Conservation (phyloP, 192 early-diverging fungal genomes). For the Coemansia sp. region DNA sequence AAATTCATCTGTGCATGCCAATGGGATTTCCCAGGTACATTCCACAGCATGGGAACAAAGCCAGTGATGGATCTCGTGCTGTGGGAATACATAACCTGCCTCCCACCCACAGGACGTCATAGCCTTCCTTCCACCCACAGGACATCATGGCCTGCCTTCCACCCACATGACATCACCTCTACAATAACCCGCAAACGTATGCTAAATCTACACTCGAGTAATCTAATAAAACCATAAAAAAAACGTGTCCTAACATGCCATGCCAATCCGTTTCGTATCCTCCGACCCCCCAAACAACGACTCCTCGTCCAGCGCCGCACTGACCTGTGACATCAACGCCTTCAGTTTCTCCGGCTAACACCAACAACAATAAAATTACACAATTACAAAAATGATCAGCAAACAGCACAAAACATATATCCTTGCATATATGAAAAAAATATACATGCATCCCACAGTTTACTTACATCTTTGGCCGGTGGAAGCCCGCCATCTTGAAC, state of each 20-base stretch:
- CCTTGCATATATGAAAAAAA: neutral
- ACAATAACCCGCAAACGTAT: no score
- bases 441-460: neutral
- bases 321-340: conserved; percentile 49
- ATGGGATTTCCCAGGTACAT: conserved; percentile 2
- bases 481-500: conserved; percentile 27
- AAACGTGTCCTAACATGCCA: conserved; percentile 23
- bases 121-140: no score
- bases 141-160: no score
- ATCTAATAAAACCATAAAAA: neutral
- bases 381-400: no score
- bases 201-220: neutral
- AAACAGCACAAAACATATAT: neutral
- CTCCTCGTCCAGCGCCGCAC: conserved; percentile 41
- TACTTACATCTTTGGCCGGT: conserved; percentile 45
- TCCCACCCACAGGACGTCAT: no score
- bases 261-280: conserved; percentile 14
- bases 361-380: neutral
- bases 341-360: conserved; percentile 46
- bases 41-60: no score
- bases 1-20: neutral
- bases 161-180: no score
- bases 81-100: neutral
- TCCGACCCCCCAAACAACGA: conserved; percentile 17
- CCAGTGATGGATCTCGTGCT: neutral